These are phyloP conservation scores for Cladophialophora psammophila DNA, from an alignment of 2,329 filamentous ascomycete species.

Conservation along the genomic window DNA sequence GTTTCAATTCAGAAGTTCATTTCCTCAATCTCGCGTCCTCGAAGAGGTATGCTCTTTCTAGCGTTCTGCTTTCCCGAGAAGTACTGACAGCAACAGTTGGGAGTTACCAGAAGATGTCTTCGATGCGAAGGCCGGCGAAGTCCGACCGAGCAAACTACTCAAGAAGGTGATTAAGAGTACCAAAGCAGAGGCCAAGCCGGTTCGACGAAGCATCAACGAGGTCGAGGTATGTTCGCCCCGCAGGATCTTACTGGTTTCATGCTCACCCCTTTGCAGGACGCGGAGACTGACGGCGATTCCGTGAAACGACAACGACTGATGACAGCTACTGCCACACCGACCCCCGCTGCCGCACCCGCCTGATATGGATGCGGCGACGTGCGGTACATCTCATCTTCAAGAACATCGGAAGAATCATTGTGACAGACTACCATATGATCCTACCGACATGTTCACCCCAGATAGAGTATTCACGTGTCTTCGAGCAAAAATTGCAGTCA, in stretches of 20 bases:
- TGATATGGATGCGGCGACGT: constrained; percentile 23
- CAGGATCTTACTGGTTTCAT: neutral
- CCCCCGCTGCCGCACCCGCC: constrained; percentile 31
- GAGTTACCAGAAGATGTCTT: constrained; percentile 92
- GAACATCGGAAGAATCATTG: constrained; percentile 1
- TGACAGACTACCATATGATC: neutral
- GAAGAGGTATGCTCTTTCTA: constrained; percentile 71
- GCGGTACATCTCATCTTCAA: constrained; percentile 11
- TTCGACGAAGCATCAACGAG: constrained; percentile 32
- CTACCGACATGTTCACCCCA: neutral
- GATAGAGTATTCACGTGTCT: constrained; percentile 5
- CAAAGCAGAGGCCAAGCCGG: constrained; percentile 28
- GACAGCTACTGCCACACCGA: constrained; percentile 30
- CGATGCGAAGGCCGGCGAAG: constrained; percentile 70
- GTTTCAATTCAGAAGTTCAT: constrained; percentile 77
- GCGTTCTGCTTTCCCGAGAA: neutral
- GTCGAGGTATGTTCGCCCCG: constrained; percentile 28
- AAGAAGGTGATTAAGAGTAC: constrained; percentile 53
- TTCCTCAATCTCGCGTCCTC: constrained; percentile 83
- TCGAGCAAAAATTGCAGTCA: constrained; percentile 15
- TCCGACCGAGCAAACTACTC: constrained; percentile 66
- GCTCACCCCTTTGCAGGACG: constrained; percentile 21
- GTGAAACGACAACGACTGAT: constrained; percentile 35
- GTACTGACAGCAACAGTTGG: constrained; percentile 63
- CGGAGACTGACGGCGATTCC: constrained; percentile 25